Percentiles rank a stretch among this genome's conserved stretches.
Evolutionary conservation across 495 filamentous ascomycete species (phyloP).

Genomic region (Penicillium simplicissimum): DNA sequence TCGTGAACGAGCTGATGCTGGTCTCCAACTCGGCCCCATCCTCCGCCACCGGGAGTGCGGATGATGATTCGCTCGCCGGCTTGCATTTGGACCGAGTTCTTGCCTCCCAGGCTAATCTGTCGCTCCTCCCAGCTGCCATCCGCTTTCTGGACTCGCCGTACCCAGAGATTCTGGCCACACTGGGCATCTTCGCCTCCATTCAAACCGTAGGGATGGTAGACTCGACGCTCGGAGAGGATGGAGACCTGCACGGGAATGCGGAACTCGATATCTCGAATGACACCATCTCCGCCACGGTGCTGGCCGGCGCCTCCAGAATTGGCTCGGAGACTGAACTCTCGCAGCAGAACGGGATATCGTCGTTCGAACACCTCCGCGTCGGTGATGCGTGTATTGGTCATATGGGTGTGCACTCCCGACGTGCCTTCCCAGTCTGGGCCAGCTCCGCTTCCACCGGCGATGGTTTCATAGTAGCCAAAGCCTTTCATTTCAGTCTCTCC

Average conservation of each 20-base stretch:
- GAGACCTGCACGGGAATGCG: constrained; percentile 70
- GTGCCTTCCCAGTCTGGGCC: constrained; percentile 83
- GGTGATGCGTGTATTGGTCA: constrained; percentile 96
- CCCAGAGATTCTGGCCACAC: constrained; percentile 39
- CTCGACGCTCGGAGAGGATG: constrained; percentile 81
- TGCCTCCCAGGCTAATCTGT: constrained; percentile 75
- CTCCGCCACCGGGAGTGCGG: constrained; percentile 48
- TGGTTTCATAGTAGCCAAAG: constrained; percentile 94
- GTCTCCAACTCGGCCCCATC: constrained; percentile 38
- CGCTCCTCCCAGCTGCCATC: constrained; percentile 53
- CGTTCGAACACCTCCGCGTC: constrained; percentile 89
- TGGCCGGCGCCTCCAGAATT: constrained; percentile 52
- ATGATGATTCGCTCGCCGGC: constrained; percentile 79
- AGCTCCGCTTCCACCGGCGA: constrained; percentile 84
- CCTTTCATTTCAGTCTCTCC: constrained; percentile 44
- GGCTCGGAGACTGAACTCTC: constrained; percentile 79
- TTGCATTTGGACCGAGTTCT: constrained; percentile 83
- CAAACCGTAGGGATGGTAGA: constrained; percentile 84
- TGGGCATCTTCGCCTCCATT: constrained; percentile 73
- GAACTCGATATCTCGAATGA: constrained; percentile 40
- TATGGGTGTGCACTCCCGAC: constrained; percentile 85
- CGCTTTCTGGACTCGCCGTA: constrained; percentile 49
- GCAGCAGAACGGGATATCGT: constrained; percentile 82
- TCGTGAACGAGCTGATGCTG: constrained; percentile 15
- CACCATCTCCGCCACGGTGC: constrained; percentile 42